Evolutionary conservation across 2,329 filamentous ascomycete species (phyloP).

Genomic region (Cytospora mali): DNA sequence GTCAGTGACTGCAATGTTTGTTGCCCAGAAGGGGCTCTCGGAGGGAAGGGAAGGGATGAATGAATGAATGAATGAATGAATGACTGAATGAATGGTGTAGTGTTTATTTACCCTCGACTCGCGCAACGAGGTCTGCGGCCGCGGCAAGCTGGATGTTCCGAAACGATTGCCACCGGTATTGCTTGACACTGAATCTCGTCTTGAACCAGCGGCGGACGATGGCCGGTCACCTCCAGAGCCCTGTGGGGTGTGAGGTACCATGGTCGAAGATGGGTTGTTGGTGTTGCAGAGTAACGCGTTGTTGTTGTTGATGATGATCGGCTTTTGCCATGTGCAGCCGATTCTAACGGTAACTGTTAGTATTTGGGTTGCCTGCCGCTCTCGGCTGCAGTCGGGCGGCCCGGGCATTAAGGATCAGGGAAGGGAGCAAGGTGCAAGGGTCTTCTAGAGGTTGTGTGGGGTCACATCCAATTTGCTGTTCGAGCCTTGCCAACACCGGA

Average conservation of each 20-base stretch:
- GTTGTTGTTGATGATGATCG: constrained; percentile 14
- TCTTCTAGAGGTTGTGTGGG: no score
- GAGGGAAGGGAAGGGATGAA: no score
- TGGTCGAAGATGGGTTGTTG: constrained; percentile 8
- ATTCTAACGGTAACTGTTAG: not conserved
- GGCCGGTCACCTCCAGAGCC: constrained; percentile 32
- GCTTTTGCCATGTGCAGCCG: not conserved
- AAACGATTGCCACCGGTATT: constrained; percentile 33
- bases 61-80: no score
- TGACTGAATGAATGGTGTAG: not conserved
- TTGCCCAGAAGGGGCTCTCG: not conserved
- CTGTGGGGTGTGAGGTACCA: constrained; percentile 33
- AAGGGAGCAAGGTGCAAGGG: no score
- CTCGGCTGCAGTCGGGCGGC: not conserved
- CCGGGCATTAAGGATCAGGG: no score
- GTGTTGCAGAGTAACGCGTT: not conserved
- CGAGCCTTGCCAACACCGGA: no score
- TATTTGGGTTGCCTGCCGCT: not conserved
- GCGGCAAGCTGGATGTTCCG: constrained; percentile 32
- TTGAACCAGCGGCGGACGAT: constrained; percentile 29
- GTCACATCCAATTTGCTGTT: no score
- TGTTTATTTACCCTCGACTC: constrained; percentile 36
- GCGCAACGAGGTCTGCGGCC: constrained; percentile 34
- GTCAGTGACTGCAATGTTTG: not conserved
- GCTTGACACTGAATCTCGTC: constrained; percentile 32